Percentiles rank a stretch among this genome's conserved stretches.
Evolutionary conservation across 176 grass and related monocot genomes (phyloP).

Genomic region (Avena eriantha): DNA sequence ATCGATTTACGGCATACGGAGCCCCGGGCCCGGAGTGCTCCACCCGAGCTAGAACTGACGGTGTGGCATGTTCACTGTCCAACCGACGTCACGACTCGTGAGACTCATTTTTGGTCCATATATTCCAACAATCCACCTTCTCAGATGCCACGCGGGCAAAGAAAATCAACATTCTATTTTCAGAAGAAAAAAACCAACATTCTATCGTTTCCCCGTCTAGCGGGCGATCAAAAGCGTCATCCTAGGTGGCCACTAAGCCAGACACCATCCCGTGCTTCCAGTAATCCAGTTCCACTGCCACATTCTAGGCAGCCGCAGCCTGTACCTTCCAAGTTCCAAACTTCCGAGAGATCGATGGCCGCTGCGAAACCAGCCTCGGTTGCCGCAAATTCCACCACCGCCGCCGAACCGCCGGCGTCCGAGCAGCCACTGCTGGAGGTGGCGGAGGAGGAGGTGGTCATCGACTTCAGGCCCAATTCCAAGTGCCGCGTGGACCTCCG

Average conservation of each 20-base stretch:
- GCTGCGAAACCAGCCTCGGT: constrained; percentile 11
- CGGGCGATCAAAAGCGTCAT: constrained; percentile 49
- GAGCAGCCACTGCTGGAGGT: constrained; percentile 66
- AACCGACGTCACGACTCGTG: no score
- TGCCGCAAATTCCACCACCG: background rate
- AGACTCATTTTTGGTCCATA: no score
- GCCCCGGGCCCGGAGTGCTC: no score
- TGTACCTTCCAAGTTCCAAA: background rate
- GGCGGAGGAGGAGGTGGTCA: constrained; percentile 65
- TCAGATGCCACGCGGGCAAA: background rate
- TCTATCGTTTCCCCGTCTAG: constrained; percentile 30
- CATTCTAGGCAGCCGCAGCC: background rate
- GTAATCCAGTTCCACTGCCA: background rate
- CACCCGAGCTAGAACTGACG: no score
- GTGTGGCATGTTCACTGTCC: no score
- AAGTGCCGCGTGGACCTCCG: constrained; percentile 82
- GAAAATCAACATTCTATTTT: constrained; percentile 48
- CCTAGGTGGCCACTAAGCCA: constrained; percentile 18
- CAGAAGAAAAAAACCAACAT: constrained; percentile 52
- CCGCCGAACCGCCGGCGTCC: background rate
- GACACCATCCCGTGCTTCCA: constrained; percentile 41
- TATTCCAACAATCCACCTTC: background rate
- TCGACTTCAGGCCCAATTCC: constrained; percentile 78
- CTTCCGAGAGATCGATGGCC: constrained; percentile 36
- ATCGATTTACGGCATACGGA: no score